These are phyloP conservation scores for Inonotus hispidus DNA, from an alignment of 1,284 basidiomycete genomes.

Conservation along the genomic window DNA sequence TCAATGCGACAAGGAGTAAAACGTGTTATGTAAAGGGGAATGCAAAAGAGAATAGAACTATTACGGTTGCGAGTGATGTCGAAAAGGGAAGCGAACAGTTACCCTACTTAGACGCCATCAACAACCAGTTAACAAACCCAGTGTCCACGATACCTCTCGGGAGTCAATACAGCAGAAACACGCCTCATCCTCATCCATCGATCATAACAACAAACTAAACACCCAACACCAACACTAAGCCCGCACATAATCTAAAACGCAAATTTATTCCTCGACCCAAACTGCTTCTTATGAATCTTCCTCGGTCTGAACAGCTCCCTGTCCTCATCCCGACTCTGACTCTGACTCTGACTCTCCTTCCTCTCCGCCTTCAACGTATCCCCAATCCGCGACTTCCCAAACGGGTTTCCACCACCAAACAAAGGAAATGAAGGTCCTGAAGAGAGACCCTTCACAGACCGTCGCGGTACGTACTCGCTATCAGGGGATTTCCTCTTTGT, in stretches of 20 bases:
- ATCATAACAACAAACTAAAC: too few relatives aligned
- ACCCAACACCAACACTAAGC: too few relatives aligned
- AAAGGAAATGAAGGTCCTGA: not conserved
- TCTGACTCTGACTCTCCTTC: not conserved
- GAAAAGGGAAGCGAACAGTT: not conserved
- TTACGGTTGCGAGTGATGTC: not conserved
- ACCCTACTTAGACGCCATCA: too few relatives aligned
- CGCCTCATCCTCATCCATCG: too few relatives aligned
- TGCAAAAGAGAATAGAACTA: too few relatives aligned
- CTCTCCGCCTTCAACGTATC: not conserved
- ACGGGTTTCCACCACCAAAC: constrained; percentile 1
- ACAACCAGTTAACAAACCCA: too few relatives aligned
- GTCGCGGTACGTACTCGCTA: constrained; percentile 21
- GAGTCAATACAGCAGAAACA: too few relatives aligned
- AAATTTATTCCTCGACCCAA: constrained; percentile 3
- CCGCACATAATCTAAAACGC: not conserved
- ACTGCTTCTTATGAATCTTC: constrained; percentile 9
- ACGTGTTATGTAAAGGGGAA: too few relatives aligned
- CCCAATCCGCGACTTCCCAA: not conserved
- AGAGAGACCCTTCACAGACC: not conserved
- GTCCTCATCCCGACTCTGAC: not conserved
- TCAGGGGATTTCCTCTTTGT: constrained; percentile 38
- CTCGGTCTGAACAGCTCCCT: constrained; percentile 2
- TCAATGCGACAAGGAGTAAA: too few relatives aligned
- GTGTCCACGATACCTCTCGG: too few relatives aligned